Conservation (phyloP, 306 rosid species). For the Comarum palustre region DNA sequence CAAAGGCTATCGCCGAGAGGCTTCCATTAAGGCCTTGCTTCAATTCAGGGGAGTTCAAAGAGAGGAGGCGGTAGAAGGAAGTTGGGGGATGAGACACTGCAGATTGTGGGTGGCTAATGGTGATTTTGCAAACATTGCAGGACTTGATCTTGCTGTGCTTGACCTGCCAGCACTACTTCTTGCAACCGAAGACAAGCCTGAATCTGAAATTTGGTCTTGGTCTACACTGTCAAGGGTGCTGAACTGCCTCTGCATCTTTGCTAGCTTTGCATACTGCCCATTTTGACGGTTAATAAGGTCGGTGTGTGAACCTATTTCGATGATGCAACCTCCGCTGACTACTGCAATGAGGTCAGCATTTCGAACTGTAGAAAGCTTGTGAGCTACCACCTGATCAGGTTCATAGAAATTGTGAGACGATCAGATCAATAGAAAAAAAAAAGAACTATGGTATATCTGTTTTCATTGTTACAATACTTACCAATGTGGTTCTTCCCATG, state of each 20-base stretch:
- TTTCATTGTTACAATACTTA: constrained; percentile 19
- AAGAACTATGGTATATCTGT: neutral
- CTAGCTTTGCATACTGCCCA: constrained; percentile 77
- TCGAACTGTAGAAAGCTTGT: constrained; percentile 85
- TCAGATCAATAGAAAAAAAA: neutral
- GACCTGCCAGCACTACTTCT: constrained; percentile 69
- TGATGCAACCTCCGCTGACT: constrained; percentile 58
- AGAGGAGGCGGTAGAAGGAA: constrained; percentile 68
- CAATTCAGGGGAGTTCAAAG: constrained; percentile 80
- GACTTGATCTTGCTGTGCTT: constrained; percentile 74
- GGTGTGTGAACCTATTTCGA: constrained; percentile 70
- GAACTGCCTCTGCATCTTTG: constrained; percentile 68
- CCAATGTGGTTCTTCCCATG: constrained; percentile 94
- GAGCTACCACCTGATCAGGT: constrained; percentile 79
- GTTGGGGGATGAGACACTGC: constrained; percentile 44
- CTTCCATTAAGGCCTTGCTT: constrained; percentile 76
- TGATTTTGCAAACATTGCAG: constrained; percentile 52
- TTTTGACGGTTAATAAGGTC: constrained; percentile 58
- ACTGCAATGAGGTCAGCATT: constrained; percentile 88
- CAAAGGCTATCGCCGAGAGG: constrained; percentile 67
- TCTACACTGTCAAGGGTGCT: constrained; percentile 61
- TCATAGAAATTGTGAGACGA: neutral
- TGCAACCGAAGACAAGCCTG: constrained; percentile 42
- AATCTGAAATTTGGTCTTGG: constrained; percentile 48
- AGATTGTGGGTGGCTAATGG: constrained; percentile 37